A percentile compares a stretch with the other conserved stretches of the same genome.
Conservation (phyloP, 768 basidiomycete genomes). For the Suillus paluster region DNA sequence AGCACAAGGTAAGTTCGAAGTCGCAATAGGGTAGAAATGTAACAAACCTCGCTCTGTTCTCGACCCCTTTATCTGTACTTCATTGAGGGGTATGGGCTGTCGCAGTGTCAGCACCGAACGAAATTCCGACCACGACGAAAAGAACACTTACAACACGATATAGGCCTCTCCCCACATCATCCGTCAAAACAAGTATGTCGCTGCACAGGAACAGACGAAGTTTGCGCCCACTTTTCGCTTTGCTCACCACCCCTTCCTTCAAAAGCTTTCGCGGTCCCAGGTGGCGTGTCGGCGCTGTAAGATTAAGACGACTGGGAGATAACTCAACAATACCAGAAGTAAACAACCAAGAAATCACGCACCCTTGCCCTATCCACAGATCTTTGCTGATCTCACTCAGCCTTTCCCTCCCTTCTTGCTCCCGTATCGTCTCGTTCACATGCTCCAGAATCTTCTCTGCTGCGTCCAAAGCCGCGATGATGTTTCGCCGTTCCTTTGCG, state of each 20-base stretch:
- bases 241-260: constrained; percentile 77
- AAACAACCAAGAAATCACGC: constrained; percentile 23
- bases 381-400: constrained; percentile 74
- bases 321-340: constrained; percentile 17
- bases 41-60: constrained; percentile 52
- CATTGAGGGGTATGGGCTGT: constrained; percentile 77
- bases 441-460: constrained; percentile 75
- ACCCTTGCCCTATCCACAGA: constrained; percentile 90
- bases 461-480: constrained; percentile 58
- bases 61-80: constrained; percentile 62
- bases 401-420: constrained; percentile 81
- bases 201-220: constrained; percentile 82
- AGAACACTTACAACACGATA: constrained; percentile 76
- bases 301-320: constrained; percentile 68
- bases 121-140: background rate
- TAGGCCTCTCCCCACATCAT: constrained; percentile 66
- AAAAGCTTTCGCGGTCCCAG: constrained; percentile 82
- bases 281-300: constrained; percentile 87
- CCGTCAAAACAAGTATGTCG: constrained; percentile 87
- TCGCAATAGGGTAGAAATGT: background rate
- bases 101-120: background rate
- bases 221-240: constrained; percentile 84
- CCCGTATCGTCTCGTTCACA: constrained; percentile 90
- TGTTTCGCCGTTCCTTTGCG: constrained; percentile 55
- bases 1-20: background rate